A percentile compares a stretch with the other conserved stretches of the same genome.
Evolutionary conservation across 768 basidiomycete species (phyloP).

Genomic region (Amanita rubescens): DNA sequence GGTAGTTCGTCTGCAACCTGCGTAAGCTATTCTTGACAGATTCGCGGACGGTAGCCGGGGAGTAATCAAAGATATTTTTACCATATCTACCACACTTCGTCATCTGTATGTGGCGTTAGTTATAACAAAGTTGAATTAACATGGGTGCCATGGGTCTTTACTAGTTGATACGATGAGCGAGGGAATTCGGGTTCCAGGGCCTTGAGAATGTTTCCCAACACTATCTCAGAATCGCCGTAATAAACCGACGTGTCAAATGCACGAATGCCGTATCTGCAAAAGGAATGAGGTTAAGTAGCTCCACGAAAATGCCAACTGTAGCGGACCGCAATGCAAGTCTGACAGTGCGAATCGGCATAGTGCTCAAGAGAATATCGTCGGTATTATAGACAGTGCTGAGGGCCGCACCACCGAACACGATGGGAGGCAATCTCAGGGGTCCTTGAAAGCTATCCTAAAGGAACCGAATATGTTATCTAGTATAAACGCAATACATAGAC

Average conservation of each 20-base stretch:
- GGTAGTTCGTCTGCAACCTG: conserved; percentile 66
- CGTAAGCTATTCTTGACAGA: conserved; percentile 61
- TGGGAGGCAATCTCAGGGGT: conserved; percentile 30
- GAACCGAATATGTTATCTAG: background rate
- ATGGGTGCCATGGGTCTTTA: conserved; percentile 21
- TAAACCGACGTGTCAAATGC: conserved; percentile 81
- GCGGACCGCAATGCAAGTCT: conserved; percentile 69
- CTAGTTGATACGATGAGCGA: conserved; percentile 69
- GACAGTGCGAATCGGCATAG: conserved; percentile 55
- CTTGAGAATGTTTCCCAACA: conserved; percentile 60
- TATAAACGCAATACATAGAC: background rate
- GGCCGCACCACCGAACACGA: conserved; percentile 68
- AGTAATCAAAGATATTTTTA: conserved; percentile 62
- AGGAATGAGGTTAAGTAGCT: conserved; percentile 7
- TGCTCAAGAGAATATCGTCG: conserved; percentile 48
- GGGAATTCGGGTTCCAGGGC: conserved; percentile 63
- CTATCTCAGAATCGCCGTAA: conserved; percentile 74
- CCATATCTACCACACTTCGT: conserved; percentile 86
- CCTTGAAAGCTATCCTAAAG: conserved; percentile 27
- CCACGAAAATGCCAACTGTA: background rate
- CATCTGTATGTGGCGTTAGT: conserved; percentile 38
- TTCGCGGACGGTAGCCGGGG: conserved; percentile 53
- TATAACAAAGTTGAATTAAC: background rate
- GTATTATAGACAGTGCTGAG: conserved; percentile 64
- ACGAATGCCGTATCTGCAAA: conserved; percentile 63